Evolutionary conservation across 352 stramenopile species (phyloP).

Genomic region (Phytophthora agathidicida): DNA sequence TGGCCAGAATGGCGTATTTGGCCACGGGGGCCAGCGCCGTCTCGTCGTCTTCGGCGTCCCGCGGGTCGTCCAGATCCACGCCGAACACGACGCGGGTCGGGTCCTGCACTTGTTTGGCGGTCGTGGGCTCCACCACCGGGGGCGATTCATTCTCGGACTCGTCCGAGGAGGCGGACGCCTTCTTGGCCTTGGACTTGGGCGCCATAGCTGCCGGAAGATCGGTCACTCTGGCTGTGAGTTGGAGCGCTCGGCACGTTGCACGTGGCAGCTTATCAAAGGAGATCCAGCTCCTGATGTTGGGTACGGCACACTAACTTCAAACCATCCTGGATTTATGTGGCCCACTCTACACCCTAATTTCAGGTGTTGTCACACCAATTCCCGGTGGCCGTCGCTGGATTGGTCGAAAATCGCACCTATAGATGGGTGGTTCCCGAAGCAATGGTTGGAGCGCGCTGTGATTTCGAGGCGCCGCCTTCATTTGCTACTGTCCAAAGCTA

Average conservation of each 20-base stretch:
- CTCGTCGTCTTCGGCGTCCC: constrained; percentile 74
- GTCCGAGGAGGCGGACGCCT: constrained; percentile 33
- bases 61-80: constrained; percentile 59
- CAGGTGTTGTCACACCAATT: too few relatives aligned
- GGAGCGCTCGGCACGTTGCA: constrained; percentile 30
- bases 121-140: constrained; percentile 15
- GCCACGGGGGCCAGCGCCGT: constrained; percentile 77
- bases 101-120: constrained; percentile 19
- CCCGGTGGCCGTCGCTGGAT: too few relatives aligned
- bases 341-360: too few relatives aligned
- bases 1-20: constrained; percentile 91
- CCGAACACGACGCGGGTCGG: constrained; percentile 53
- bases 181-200: constrained; percentile 68
- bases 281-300: constrained; percentile 4
- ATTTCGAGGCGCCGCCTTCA: constrained; percentile 51
- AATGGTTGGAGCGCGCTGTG: constrained; percentile 67
- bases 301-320: background rate
- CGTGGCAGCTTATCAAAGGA: constrained; percentile 31
- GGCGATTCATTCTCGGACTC: constrained; percentile 26
- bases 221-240: constrained; percentile 23
- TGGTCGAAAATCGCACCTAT: constrained; percentile 37
- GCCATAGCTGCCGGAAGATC: constrained; percentile 39
- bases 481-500: constrained; percentile 91
- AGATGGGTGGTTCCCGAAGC: constrained; percentile 41
- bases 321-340: constrained; percentile 16